Conservation (phyloP, 371 early-diverging fungal genomes). For the Mycotypha africana region DNA sequence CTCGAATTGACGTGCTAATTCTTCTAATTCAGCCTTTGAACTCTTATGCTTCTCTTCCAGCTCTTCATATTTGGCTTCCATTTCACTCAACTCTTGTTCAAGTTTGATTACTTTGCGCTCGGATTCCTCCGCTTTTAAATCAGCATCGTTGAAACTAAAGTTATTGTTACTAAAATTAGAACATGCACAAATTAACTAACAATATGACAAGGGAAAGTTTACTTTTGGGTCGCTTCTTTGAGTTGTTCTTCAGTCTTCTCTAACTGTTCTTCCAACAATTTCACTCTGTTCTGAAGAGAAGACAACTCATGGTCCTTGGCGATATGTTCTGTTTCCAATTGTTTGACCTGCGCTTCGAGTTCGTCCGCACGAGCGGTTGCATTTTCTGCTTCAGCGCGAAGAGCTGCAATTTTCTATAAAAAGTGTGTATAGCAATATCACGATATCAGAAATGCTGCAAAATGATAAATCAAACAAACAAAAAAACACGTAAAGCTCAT, state of each 20-base stretch:
- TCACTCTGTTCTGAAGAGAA: conserved; percentile 64
- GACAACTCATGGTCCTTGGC: conserved; percentile 73
- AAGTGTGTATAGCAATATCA: no score
- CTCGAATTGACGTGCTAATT: conserved; percentile 66
- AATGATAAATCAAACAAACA: no score
- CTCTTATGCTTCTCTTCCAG: conserved; percentile 52
- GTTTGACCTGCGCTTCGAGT: conserved; percentile 62
- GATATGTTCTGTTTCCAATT: conserved; percentile 54
- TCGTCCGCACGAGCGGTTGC: conserved; percentile 63
- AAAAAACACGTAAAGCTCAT: no score
- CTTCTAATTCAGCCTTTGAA: conserved; percentile 71
- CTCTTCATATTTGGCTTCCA: conserved; percentile 63
- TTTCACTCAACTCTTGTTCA: conserved; percentile 59
- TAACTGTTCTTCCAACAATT: conserved; percentile 59
- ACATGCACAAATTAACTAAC: no score
- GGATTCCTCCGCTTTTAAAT: conserved; percentile 70
- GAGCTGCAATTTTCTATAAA: conserved; percentile 57
- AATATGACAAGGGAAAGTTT: no score
- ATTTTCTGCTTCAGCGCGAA: conserved; percentile 71
- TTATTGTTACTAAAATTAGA: no score
- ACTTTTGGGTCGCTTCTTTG: conserved; percentile 22
- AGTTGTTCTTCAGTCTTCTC: conserved; percentile 60
- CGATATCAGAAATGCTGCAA: no score
- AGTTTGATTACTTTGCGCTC: conserved; percentile 62
- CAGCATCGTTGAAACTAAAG: conserved; percentile 63